These are phyloP conservation scores for Handroanthus guayacan DNA, from an alignment of 257 asterid species.

Conservation along the genomic window DNA sequence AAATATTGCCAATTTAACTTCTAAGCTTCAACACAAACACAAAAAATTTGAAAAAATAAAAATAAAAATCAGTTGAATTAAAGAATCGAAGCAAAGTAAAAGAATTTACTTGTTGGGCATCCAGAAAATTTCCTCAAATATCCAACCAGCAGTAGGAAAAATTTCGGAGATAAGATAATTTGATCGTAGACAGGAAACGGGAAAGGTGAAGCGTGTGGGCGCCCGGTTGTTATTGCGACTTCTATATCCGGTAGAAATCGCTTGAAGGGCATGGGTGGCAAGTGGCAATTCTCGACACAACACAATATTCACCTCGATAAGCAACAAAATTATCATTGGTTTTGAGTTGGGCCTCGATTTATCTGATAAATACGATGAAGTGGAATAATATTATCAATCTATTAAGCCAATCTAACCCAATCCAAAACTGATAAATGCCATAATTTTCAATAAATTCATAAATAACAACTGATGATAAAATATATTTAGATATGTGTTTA, in stretches of 20 bases:
- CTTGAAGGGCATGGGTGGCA: too few species aligned
- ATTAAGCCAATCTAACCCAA: too few species aligned
- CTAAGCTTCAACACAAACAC: slow-evolving; percentile 1
- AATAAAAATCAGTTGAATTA: background rate
- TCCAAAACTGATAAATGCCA: too few species aligned
- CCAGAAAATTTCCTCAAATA: background rate
- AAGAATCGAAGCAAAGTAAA: slow-evolving; percentile 4
- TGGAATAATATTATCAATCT: too few species aligned
- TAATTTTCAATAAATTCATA: too few species aligned
- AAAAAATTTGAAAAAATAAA: background rate
- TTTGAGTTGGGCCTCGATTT: too few species aligned
- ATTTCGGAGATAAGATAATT: background rate
- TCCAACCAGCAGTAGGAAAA: background rate
- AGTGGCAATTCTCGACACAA: too few species aligned
- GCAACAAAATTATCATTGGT: too few species aligned
- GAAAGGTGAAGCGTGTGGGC: background rate
- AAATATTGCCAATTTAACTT: background rate
- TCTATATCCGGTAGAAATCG: background rate
- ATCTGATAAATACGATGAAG: too few species aligned
- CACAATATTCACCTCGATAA: too few species aligned
- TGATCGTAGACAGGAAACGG: background rate
- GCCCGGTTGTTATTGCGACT: background rate
- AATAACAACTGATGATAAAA: too few species aligned
- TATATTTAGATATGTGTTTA: too few species aligned
- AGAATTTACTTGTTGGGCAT: slow-evolving; percentile 29